phyloP scores from a whole-genome alignment of 805 yeast genomes.

The Teunomyces tritomae region DNA sequence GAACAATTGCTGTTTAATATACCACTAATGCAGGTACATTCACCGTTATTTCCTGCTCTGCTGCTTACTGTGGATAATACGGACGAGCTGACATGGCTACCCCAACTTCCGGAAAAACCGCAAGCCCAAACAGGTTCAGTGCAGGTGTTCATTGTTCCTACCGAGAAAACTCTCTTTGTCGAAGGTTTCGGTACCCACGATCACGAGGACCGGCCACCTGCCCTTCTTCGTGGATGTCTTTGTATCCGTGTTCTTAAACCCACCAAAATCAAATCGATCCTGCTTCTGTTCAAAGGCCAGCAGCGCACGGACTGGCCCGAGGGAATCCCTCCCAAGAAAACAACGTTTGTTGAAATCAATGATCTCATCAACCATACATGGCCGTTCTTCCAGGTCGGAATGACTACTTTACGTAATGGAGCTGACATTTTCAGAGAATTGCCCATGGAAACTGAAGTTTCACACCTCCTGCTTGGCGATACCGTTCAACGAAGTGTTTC shows the following conservation, averaged over 20 bases:
- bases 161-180: constrained; percentile 76
- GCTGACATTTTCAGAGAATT: constrained; percentile 46
- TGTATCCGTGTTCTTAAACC: constrained; percentile 69
- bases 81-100: constrained; percentile 14
- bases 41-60: constrained; percentile 26
- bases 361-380: constrained; percentile 78
- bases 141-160: constrained; percentile 69
- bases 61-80: constrained; percentile 11
- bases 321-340: constrained; percentile 89
- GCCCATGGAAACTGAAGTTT: constrained; percentile 27
- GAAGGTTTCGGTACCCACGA: constrained; percentile 78
- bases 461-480: constrained; percentile 35
- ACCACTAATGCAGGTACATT: constrained; percentile 8
- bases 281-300: constrained; percentile 60
- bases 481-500: constrained; percentile 17
- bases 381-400: constrained; percentile 66
- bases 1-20: not conserved
- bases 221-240: constrained; percentile 77
- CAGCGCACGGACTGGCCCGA: constrained; percentile 95
- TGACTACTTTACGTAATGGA: constrained; percentile 35
- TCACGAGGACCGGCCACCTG: constrained; percentile 65
- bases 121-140: constrained; percentile 59
- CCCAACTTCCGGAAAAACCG: constrained; percentile 56
- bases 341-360: constrained; percentile 60
- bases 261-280: constrained; percentile 62